Evolutionary conservation across 2,329 filamentous ascomycete genomes (phyloP).

Genomic region (Claviceps quebecensis): DNA sequence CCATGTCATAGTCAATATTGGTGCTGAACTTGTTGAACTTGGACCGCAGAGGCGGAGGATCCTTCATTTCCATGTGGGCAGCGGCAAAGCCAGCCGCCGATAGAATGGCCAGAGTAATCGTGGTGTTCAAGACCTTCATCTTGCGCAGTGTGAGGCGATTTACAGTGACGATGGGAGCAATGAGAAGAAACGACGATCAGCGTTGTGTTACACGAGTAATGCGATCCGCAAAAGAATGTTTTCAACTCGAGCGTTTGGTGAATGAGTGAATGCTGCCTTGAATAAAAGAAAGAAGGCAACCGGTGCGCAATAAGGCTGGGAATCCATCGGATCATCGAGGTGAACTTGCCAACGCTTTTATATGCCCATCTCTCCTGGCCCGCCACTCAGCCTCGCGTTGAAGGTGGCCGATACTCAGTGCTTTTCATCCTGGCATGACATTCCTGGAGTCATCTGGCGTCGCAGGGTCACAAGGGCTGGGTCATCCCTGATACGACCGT

Average conservation of each 20-base stretch:
- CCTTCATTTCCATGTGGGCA: constrained; percentile 43
- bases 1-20: constrained; percentile 58
- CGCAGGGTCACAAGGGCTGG: background rate
- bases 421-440: too few species aligned
- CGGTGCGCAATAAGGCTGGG: too few species aligned
- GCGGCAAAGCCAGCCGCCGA: constrained; percentile 28
- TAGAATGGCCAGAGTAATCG: constrained; percentile 25
- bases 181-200: background rate
- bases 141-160: background rate
- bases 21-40: constrained; percentile 35
- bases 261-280: background rate
- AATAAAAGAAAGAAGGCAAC: background rate
- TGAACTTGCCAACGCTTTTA: background rate
- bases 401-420: background rate
- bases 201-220: background rate
- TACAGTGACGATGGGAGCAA: too few species aligned
- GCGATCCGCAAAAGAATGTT: background rate
- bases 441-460: background rate
- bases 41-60: constrained; percentile 38
- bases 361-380: background rate
- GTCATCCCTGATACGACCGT: background rate
- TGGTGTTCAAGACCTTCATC: constrained; percentile 4
- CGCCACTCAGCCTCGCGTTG: background rate
- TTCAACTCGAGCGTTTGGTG: background rate
- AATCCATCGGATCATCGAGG: background rate